A percentile compares a stretch with the other conserved stretches of the same genome.
phyloP scores from a whole-genome alignment of 257 asterid species.

The Rhazya stricta region DNA sequence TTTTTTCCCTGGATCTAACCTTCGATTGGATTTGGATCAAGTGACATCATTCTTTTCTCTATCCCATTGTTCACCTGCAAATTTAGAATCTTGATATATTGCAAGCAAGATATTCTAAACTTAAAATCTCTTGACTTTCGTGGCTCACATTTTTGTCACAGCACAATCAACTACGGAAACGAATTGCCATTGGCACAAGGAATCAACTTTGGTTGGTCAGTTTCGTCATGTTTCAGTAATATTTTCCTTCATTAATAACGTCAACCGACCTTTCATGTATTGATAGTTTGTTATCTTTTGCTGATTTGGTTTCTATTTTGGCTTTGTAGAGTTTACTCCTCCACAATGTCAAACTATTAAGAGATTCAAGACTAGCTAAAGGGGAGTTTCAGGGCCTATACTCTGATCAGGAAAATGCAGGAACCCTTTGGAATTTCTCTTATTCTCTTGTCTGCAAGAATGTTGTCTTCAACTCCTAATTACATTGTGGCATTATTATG shows the following conservation, averaged over 20 bases:
- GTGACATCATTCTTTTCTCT: neutral
- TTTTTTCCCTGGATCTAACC: neutral
- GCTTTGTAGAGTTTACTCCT: neutral
- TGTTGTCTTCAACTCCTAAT: no score
- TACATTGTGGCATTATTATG: no score
- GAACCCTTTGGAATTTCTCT: neutral
- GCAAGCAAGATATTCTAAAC: neutral
- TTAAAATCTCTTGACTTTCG: neutral
- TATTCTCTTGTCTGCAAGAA: neutral
- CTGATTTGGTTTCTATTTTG: neutral
- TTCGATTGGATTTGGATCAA: neutral
- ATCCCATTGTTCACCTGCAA: neutral
- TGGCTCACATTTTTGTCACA: slow-evolving; percentile 23
- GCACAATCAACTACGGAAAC: slow-evolving; percentile 71
- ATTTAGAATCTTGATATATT: neutral
- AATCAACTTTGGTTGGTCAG: slow-evolving; percentile 62
- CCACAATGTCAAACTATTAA: neutral
- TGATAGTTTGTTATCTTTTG: neutral
- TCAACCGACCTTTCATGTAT: slow-evolving; percentile 1
- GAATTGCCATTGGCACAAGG: slow-evolving; percentile 90
- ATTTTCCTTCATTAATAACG: slow-evolving; percentile 15
- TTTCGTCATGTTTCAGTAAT: slow-evolving; percentile 7
- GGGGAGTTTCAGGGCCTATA: neutral
- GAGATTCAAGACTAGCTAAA: neutral
- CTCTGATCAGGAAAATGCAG: neutral